These are phyloP conservation scores for Entamoeba histolytica DNA, from an alignment of 208 protist species.

Conservation along the genomic window DNA sequence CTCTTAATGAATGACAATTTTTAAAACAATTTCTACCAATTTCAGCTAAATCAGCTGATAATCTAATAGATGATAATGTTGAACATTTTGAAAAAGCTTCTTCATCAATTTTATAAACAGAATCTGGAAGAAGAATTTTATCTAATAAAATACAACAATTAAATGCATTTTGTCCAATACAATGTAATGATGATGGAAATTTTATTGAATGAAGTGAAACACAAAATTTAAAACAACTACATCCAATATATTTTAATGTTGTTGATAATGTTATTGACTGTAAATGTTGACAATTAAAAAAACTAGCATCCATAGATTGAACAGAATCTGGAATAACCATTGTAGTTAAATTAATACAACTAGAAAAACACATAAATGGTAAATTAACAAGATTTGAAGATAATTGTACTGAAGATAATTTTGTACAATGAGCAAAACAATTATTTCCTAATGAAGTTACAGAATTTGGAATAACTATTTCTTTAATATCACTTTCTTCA, in stretches of 20 bases:
- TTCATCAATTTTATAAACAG: background rate
- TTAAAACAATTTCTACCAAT: background rate
- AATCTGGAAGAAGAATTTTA: background rate
- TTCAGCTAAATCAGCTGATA: background rate
- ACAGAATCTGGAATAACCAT: background rate
- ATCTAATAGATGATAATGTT: background rate
- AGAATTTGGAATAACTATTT: background rate
- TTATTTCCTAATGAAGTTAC: background rate
- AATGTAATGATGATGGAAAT: background rate
- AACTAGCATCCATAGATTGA: background rate
- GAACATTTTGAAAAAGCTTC: background rate
- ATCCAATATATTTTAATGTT: background rate
- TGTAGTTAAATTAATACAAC: background rate
- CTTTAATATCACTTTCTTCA: background rate
- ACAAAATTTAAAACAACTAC: background rate
- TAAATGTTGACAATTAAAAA: background rate
- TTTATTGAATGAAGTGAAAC: background rate
- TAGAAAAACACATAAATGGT: background rate
- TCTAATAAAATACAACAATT: background rate
- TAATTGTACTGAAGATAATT: background rate
- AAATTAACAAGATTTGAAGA: background rate
- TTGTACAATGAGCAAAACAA: background rate
- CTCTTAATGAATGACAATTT: background rate
- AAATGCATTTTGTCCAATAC: background rate
- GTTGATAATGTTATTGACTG: background rate